Conservation (phyloP, 192 early-diverging fungal species). For the Backusella morwellensis region DNA sequence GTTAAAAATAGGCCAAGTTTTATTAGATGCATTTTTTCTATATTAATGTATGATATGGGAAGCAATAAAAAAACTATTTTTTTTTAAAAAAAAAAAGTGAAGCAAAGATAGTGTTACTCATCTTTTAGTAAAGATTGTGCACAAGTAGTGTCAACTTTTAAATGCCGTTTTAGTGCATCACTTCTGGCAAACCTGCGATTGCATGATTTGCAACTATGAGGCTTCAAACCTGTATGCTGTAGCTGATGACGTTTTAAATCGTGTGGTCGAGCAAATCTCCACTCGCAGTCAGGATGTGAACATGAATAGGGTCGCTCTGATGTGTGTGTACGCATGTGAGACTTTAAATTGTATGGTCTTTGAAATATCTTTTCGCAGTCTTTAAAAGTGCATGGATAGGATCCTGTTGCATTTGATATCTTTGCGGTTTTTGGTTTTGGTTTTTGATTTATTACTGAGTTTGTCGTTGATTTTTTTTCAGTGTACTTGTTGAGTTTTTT, state of each 20-base stretch:
- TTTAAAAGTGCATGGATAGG: constrained; percentile 7
- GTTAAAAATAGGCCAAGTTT: background rate
- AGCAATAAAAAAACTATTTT: background rate
- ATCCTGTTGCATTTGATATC: background rate
- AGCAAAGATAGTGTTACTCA: background rate
- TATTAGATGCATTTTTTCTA: background rate
- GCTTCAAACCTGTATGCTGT: constrained; percentile 72
- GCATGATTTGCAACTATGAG: constrained; percentile 70
- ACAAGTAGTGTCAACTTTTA: constrained; percentile 11
- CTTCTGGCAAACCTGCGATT: constrained; percentile 71
- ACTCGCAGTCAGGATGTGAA: constrained; percentile 44
- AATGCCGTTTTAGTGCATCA: constrained; percentile 69
- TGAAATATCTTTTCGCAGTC: constrained; percentile 47
- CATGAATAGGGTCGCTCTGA: constrained; percentile 74
- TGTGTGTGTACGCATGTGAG: constrained; percentile 71
- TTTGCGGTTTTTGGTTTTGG: background rate
- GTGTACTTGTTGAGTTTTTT: background rate
- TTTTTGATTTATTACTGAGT: background rate
- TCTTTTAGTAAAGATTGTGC: background rate
- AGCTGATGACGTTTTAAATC: constrained; percentile 80
- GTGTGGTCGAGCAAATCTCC: constrained; percentile 66
- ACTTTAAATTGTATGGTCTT: constrained; percentile 74
- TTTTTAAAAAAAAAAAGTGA: background rate
- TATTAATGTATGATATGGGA: background rate
- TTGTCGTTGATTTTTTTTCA: background rate